phyloP scores from a whole-genome alignment of 2,329 filamentous ascomycete species.

The Magnaporthales sp. region DNA sequence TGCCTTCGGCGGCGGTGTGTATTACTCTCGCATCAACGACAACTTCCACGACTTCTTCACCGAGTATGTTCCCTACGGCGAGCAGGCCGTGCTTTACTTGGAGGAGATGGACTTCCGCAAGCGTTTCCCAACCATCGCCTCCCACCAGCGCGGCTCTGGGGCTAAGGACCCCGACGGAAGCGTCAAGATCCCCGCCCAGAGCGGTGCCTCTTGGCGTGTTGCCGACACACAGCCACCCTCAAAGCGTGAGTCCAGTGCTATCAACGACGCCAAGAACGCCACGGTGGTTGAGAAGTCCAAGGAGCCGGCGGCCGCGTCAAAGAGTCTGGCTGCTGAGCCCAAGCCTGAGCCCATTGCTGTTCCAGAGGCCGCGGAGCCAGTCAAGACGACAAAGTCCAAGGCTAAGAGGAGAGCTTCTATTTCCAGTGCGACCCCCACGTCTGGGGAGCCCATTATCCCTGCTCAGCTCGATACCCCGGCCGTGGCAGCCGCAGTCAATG shows the following conservation, averaged over 20 bases:
- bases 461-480: slow-evolving; percentile 16
- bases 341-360: slow-evolving; percentile 9
- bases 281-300: slow-evolving; percentile 16
- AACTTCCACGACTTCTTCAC: slow-evolving; percentile 99
- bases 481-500: slow-evolving; percentile 8
- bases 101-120: slow-evolving; percentile 91
- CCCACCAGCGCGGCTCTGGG: slow-evolving; percentile 21
- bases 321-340: slow-evolving; percentile 3
- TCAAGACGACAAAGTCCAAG: slow-evolving; percentile 4
- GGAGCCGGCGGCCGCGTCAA: slow-evolving; percentile 15
- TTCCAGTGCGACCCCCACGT: neutral
- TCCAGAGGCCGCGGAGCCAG: neutral
- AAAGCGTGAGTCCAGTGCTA: slow-evolving; percentile 53
- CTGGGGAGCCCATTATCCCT: slow-evolving; percentile 12
- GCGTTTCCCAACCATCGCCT: slow-evolving; percentile 54
- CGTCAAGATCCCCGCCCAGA: slow-evolving; percentile 77
- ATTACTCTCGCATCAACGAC: slow-evolving; percentile 87
- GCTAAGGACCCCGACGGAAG: slow-evolving; percentile 53
- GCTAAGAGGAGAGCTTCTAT: slow-evolving; percentile 19
- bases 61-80: slow-evolving; percentile 89
- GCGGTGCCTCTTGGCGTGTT: slow-evolving; percentile 74
- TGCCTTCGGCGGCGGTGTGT: slow-evolving; percentile 81
- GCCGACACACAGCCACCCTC: slow-evolving; percentile 46
- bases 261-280: slow-evolving; percentile 22
- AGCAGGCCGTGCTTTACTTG: slow-evolving; percentile 89